Evolutionary conservation across 495 filamentous ascomycete genomes (phyloP).

Genomic region (Cetradonia linearis): DNA sequence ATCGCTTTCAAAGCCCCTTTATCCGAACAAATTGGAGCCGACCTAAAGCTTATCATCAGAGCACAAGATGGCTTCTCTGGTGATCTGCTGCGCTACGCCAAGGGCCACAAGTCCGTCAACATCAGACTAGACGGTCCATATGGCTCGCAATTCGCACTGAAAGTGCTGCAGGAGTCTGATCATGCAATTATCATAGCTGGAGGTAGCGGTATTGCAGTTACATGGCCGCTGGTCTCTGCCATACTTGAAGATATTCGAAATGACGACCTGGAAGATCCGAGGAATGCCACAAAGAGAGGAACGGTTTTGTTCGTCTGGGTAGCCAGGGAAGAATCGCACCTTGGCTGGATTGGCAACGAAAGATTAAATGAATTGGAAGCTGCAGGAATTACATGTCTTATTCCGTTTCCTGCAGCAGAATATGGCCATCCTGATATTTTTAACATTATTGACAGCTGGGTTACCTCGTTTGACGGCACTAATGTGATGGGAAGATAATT

Average conservation of each 20-base stretch:
- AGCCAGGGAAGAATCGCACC: slow-evolving; percentile 39
- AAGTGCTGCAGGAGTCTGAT: slow-evolving; percentile 34
- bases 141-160: slow-evolving; percentile 39
- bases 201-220: slow-evolving; percentile 53
- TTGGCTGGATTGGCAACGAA: slow-evolving; percentile 40
- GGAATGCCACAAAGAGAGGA: slow-evolving; percentile 3
- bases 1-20: slow-evolving; percentile 43
- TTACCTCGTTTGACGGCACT: not conserved
- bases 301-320: slow-evolving; percentile 50
- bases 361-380: slow-evolving; percentile 36
- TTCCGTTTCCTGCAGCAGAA: slow-evolving; percentile 43
- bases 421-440: slow-evolving; percentile 43
- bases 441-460: slow-evolving; percentile 7
- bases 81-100: slow-evolving; percentile 42
- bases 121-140: slow-evolving; percentile 49
- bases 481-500: not conserved
- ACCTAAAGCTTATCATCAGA: slow-evolving; percentile 44
- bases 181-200: slow-evolving; percentile 47
- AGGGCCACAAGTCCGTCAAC: slow-evolving; percentile 28
- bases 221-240: slow-evolving; percentile 40
- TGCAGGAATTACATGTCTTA: slow-evolving; percentile 37
- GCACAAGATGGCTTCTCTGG: slow-evolving; percentile 49
- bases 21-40: slow-evolving; percentile 27
- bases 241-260: slow-evolving; percentile 11
- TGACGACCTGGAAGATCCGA: slow-evolving; percentile 9